Evolutionary conservation across 129 eudicot genomes (phyloP), one percentile per base, ranked within the genome.

Genomic region (Kitagawia praeruptora): DNA sequence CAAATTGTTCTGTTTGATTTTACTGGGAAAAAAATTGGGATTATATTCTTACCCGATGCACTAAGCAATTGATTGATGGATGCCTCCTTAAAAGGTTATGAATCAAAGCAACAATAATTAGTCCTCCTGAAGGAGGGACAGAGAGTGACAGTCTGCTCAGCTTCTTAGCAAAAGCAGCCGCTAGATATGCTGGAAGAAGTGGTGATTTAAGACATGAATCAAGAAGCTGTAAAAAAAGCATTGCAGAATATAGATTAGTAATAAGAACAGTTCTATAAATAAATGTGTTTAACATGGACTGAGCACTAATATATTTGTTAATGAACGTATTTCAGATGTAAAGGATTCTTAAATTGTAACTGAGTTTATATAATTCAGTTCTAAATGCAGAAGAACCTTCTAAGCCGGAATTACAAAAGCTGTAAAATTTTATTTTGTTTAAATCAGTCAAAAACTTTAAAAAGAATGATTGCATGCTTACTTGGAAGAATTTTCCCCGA

Each of bases 141-240:
- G 71, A 81, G 79, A 95, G 91, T 21, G 94, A 83, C 76, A 95
- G 91, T 82, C 98, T 88, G 76, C 98, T 94, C 88, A 95, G 83
- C 79, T 87, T 95, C 89, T 95, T 95, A 71, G 93, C 89, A 84
- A 90, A 95, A 48, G 96, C 89, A 80, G 97, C 96, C 38, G 97
- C 97, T 83, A 92, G 76, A 81, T 95, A 92, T 67, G 97, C 98
- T 4, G 98, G 94, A 85, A 95, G 92, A 78, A 92, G 97, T 49
- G 98, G 90, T 79, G 98, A 95, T 80, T 95, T 95, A 75, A 95
- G 84, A 88, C 97, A 92, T 40, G 94, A 88, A 87, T 92, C 98
- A 81, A 95, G 91, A 77, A 95, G 93, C 97, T 95, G 89, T 80
- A 78, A 28, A 81, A 16, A 39, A 44, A 48, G 47, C 51, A 78